Evolutionary conservation across 164 flowering plant species (phyloP).

Genomic region (Nymphaea thermarum): DNA sequence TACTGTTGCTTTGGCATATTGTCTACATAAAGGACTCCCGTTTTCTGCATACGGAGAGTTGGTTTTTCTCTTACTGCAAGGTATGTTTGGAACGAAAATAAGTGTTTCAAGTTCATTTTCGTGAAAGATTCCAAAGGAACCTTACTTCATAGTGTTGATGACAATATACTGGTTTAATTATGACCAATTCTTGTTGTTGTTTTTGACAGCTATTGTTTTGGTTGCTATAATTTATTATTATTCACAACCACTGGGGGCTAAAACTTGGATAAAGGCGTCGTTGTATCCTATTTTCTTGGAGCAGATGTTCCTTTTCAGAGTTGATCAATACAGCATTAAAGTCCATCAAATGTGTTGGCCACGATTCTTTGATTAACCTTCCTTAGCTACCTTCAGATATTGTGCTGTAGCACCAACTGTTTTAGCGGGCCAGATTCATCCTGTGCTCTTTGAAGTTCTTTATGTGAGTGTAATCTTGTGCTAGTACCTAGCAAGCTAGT

Average conservation of each 20-base stretch:
- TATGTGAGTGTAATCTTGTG: slow-evolving; percentile 50
- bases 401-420: slow-evolving; percentile 83
- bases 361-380: slow-evolving; percentile 8
- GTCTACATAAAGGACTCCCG: slow-evolving; percentile 86
- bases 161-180: no score
- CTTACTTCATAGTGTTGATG: no score
- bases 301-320: neutral
- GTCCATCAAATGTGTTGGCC: no score
- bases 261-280: slow-evolving; percentile 55
- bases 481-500: neutral
- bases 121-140: no score
- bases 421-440: slow-evolving; percentile 79
- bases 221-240: slow-evolving; percentile 73
- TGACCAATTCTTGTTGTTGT: slow-evolving; percentile 7
- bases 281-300: slow-evolving; percentile 46
- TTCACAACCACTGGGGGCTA: slow-evolving; percentile 61
- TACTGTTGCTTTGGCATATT: slow-evolving; percentile 84
- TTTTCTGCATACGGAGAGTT: slow-evolving; percentile 95
- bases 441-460: slow-evolving; percentile 80
- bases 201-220: slow-evolving; percentile 59
- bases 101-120: no score
- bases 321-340: no score
- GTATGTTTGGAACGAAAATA: slow-evolving; percentile 12
- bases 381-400: slow-evolving; percentile 37
- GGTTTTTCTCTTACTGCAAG: slow-evolving; percentile 78